These are phyloP conservation scores for Dactylella cylindrospora DNA, from an alignment of 2,329 filamentous ascomycete species.

Conservation along the genomic window DNA sequence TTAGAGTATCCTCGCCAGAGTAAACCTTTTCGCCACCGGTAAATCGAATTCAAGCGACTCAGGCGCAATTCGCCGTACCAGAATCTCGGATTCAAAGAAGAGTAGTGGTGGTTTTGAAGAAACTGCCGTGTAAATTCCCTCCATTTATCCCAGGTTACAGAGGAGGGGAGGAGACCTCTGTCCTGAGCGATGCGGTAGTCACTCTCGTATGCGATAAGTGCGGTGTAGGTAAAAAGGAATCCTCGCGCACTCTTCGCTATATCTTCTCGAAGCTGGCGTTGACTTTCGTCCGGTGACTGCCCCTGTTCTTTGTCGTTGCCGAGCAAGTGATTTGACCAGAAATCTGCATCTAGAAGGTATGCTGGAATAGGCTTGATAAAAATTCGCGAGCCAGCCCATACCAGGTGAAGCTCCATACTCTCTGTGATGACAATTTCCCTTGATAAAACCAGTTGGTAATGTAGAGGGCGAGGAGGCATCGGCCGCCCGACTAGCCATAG, in stretches of 20 bases:
- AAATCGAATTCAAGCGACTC: constrained; percentile 55
- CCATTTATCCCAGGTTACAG: constrained; percentile 54
- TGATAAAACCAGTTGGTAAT: constrained; percentile 46
- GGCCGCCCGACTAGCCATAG: constrained; percentile 47
- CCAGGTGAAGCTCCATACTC: constrained; percentile 49
- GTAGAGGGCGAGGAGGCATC: constrained; percentile 43
- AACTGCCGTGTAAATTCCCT: constrained; percentile 50
- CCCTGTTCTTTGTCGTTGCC: not conserved
- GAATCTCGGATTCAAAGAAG: constrained; percentile 53
- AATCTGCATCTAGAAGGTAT: constrained; percentile 53
- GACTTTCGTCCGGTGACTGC: constrained; percentile 10
- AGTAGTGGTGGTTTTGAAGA: constrained; percentile 50
- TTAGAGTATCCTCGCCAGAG: constrained; percentile 48
- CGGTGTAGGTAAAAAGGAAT: constrained; percentile 54
- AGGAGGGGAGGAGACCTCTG: constrained; percentile 49
- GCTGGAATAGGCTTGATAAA: constrained; percentile 52
- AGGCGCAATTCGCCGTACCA: constrained; percentile 55
- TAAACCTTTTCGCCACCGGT: constrained; percentile 50
- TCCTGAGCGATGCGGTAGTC: constrained; percentile 53
- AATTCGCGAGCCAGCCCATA: constrained; percentile 49
- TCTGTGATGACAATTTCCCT: constrained; percentile 50
- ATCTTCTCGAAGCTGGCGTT: constrained; percentile 15
- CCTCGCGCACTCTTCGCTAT: constrained; percentile 50
- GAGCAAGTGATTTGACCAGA: constrained; percentile 49
- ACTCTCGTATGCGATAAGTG: constrained; percentile 52